Evolutionary conservation across 192 early-diverging fungal genomes (phyloP).

Genomic region (Podila verticillata): DNA sequence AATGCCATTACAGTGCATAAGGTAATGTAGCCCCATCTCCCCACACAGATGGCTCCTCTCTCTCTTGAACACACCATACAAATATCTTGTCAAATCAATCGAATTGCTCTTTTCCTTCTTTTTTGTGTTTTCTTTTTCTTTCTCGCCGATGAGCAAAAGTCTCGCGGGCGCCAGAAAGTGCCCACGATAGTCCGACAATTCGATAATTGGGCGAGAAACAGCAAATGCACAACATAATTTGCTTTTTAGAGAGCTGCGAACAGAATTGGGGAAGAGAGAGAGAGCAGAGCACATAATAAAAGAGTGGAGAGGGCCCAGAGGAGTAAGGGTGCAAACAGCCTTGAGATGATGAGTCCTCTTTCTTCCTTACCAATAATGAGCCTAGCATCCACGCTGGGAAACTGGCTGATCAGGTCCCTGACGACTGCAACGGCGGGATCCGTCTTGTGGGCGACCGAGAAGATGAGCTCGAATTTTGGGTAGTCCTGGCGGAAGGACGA

Average conservation of each 20-base stretch:
- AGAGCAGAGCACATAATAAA: neutral
- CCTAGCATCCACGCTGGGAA: slow-evolving; percentile 78
- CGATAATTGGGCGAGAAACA: no score
- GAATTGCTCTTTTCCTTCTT: neutral
- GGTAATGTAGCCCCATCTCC: no score
- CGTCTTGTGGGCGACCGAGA: slow-evolving; percentile 82
- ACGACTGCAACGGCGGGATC: slow-evolving; percentile 90
- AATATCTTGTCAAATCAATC: neutral
- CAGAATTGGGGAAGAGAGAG: neutral
- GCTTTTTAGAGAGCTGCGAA: no score
- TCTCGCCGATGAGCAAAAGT: neutral
- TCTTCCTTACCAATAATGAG: slow-evolving; percentile 77
- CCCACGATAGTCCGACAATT: neutral
- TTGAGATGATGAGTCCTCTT: neutral
- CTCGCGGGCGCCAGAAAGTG: neutral
- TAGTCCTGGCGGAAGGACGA: slow-evolving; percentile 92
- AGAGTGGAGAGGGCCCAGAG: neutral
- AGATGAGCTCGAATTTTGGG: slow-evolving; percentile 89
- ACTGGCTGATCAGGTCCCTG: slow-evolving; percentile 70
- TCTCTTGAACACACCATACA: neutral
- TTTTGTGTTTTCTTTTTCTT: neutral
- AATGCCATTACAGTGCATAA: neutral
- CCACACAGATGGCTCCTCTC: slow-evolving; percentile 1
- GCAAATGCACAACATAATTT: no score
- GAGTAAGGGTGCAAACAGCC: neutral